Evolutionary conservation across 1,284 basidiomycete genomes (phyloP), one percentile per base, ranked within the genome.

Genomic region (Cryptococcus sp.): DNA sequence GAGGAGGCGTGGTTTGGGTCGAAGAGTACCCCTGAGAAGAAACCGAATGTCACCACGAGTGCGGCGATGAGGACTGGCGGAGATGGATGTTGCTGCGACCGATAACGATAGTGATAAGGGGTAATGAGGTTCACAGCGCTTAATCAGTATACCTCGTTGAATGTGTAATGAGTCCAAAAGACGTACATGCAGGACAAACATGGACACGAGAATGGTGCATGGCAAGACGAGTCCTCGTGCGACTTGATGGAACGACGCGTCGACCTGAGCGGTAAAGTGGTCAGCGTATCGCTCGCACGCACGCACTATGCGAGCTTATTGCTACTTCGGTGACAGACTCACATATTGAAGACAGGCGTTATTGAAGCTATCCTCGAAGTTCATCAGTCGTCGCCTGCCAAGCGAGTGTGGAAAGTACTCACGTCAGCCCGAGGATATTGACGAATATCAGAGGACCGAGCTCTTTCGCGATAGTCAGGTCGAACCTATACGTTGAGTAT

Each of bases 331-430:
- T 22, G 13, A 53, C 7, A n/a, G 40, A 55, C 53, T 20, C 19
- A 93, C 91, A 70, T 88, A 90, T 85, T 92, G 89, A 50, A 93
- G 83, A 55, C 90, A 93, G 72, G 88, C 92, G 74, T 93, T 94
- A 80, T 89, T 91, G 76, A 90, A 89, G 68, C 88, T 91, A 72
- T 53, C 17, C 41, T 22, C 31, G 35, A 27, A 41, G 20, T 27
- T 10, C 49, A 45, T 44, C 25, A 42, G 25, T 25, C 48, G 25
- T 25, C 48, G 16, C 38, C 35, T 5, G 25, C 25, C 6, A 25
- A 25, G 25, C 25, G 25, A 25, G 25, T 25, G 25, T 3, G 3
- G 6, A 6, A 40, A 10, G 8, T 20, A 59, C 64, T 62, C 49
- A 90, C 89, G 87, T 90, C 56, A 94, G 82, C 13, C 90, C 89